Base-by-base conservation (phyloP, 1,284 basidiomycete species). In the Austroboletus novae-zelandiae region DNA sequence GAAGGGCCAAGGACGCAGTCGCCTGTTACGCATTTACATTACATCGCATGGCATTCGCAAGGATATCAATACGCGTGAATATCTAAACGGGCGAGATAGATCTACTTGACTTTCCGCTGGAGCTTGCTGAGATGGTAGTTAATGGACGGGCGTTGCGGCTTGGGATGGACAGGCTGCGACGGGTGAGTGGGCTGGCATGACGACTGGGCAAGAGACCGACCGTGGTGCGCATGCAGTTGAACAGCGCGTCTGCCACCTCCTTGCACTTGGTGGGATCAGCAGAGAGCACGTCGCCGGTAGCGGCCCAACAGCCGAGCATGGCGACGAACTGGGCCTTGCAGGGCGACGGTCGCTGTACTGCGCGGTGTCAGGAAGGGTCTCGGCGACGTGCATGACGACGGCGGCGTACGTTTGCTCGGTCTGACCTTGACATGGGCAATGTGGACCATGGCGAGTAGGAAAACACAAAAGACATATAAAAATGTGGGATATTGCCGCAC, bases 301-400 rank as follows among this genome's bases (percentile, higher is more conserved):
- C 84, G n/a, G 94, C 91, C 91, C 92, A 96, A 72, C 94, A 98
- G 42, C 86, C 84, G 35, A 98, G 81, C 85, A 98, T 90, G 46
- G 83, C 73, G 11, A 86, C 78, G 51, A 97, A 78, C 69, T 94
- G 87, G 25, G 81, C 72, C 14, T 66, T 67, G 61, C 63, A 65
- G 9, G 63, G 63, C 0, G 61, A 60, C 0, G 55, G 57, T 23
- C 61, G 54, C 13, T n/a, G 53, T 15, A 65, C 66, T 65, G 47
- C 3, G 9, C 3, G 0, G 4, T 29, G 15, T 43, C 32, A 37
- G 31, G 13, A 3, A 1, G 2, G n/a, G 25, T 8, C 18, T 13
- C 9, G 17, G n/a, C 32, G 9, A 27, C 8, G 6, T 11, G 7
- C 11, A 13, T 8, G 37, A 17, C 27, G 18, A 43, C 15, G 20